Percentiles rank a stretch among this genome's conserved stretches.
phyloP scores from a whole-genome alignment of 306 rosid species.

The Hylodesmum podocarpum region DNA sequence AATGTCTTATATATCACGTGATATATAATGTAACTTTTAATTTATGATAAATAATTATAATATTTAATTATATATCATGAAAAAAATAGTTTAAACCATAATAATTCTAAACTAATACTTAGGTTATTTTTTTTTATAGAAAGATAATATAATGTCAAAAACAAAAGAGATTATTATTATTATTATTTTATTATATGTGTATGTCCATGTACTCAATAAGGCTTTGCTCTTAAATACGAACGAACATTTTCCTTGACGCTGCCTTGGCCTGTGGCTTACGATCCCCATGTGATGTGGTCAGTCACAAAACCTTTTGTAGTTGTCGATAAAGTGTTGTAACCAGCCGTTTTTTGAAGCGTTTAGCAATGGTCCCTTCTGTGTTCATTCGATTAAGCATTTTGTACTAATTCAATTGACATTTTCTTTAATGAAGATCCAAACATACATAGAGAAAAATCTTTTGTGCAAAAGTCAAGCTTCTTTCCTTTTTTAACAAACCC shows the following conservation, averaged over 20 bases:
- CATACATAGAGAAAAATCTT: neutral
- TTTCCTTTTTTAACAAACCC: neutral
- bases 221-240: slow-evolving; percentile 13
- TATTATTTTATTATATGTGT: too few relatives aligned
- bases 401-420: neutral
- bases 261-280: slow-evolving; percentile 43
- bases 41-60: too few relatives aligned
- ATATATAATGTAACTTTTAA: too few relatives aligned
- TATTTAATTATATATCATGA: too few relatives aligned
- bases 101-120: too few relatives aligned
- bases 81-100: too few relatives aligned
- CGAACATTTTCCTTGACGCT: slow-evolving; percentile 24
- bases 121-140: too few relatives aligned
- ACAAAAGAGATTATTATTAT: too few relatives aligned
- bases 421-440: neutral
- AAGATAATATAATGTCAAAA: too few relatives aligned
- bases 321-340: slow-evolving; percentile 79
- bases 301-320: slow-evolving; percentile 59
- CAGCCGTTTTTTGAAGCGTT: slow-evolving; percentile 62
- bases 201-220: too few relatives aligned
- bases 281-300: slow-evolving; percentile 66
- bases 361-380: slow-evolving; percentile 46
- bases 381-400: neutral
- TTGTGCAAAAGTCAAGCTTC: neutral
- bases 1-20: too few relatives aligned